A percentile compares a stretch with the other conserved stretches of the same genome.
Conservation (phyloP, 305 asterid species). For the Petunia hybrid region DNA sequence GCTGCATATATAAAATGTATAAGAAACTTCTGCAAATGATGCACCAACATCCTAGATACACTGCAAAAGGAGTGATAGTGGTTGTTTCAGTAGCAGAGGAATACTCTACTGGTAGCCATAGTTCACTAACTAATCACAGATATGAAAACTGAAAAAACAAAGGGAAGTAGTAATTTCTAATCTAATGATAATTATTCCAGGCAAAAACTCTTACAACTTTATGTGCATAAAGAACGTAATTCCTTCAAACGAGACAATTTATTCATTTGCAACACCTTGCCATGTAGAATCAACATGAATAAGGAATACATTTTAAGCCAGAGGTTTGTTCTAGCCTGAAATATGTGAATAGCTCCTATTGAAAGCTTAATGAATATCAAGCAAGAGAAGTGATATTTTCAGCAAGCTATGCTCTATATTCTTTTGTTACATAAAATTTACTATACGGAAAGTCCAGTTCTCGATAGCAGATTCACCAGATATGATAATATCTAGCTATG, state of each 20-base stretch:
- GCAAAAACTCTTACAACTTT: conserved; percentile 1
- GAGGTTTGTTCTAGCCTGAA: background rate
- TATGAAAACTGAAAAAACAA: background rate
- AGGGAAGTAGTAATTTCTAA: too few species aligned
- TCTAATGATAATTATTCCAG: background rate
- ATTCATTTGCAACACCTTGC: background rate
- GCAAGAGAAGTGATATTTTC: background rate
- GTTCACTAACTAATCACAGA: background rate
- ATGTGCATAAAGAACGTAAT: background rate
- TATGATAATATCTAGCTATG: background rate
- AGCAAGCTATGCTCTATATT: background rate
- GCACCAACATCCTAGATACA: conserved; percentile 33
- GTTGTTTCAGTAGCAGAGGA: conserved; percentile 11
- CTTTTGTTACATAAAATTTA: background rate
- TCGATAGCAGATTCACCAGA: background rate
- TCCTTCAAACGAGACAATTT: background rate
- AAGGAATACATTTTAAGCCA: background rate
- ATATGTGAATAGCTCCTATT: background rate
- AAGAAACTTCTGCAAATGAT: conserved; percentile 35
- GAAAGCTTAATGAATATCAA: background rate
- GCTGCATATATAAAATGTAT: conserved; percentile 51
- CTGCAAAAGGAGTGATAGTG: conserved; percentile 31
- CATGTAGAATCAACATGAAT: background rate
- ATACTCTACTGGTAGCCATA: background rate
- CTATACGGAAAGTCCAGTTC: background rate